A percentile compares a stretch with the other conserved stretches of the same genome.
Conservation (phyloP, 441 rosid species). For the California macrophylla region DNA sequence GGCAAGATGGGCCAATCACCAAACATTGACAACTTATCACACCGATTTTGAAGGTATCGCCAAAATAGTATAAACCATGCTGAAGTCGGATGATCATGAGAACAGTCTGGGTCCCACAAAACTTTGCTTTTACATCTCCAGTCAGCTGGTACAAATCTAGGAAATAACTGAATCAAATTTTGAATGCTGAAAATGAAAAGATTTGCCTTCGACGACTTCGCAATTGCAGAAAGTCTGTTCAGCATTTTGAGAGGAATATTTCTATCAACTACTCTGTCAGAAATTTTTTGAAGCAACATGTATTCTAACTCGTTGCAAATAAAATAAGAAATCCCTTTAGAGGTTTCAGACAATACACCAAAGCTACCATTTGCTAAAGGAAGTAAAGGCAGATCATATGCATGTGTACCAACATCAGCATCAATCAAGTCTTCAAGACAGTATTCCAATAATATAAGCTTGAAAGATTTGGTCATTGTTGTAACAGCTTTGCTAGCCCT, state of each 20-base stretch:
- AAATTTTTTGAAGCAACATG: constrained; percentile 55
- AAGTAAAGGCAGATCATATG: constrained; percentile 56
- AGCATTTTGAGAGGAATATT: constrained; percentile 51
- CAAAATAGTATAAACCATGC: constrained; percentile 87
- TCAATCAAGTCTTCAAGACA: constrained; percentile 92
- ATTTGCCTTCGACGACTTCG: constrained; percentile 57
- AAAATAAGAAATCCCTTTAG: constrained; percentile 51
- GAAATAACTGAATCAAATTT: constrained; percentile 52
- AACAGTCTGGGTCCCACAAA: constrained; percentile 61
- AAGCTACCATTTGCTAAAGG: constrained; percentile 88
- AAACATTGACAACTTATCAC: constrained; percentile 60
- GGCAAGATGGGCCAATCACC: constrained; percentile 97
- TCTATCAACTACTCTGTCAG: constrained; percentile 65
- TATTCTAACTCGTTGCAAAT: constrained; percentile 69
- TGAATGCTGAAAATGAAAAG: constrained; percentile 46
- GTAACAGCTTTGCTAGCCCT: constrained; percentile 45
- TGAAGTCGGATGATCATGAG: constrained; percentile 54
- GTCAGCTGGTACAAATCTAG: constrained; percentile 73
- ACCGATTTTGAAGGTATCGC: constrained; percentile 57
- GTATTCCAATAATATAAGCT: constrained; percentile 82
- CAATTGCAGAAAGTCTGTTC: constrained; percentile 64
- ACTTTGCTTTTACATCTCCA: constrained; percentile 70
- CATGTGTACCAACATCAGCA: constrained; percentile 58
- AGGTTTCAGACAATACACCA: constrained; percentile 53
- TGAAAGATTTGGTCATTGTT: constrained; percentile 48